Evolutionary conservation across 2,329 filamentous ascomycete genomes (phyloP), one percentile per base, ranked within the genome.

Genomic region (Hypoxylon sp.): DNA sequence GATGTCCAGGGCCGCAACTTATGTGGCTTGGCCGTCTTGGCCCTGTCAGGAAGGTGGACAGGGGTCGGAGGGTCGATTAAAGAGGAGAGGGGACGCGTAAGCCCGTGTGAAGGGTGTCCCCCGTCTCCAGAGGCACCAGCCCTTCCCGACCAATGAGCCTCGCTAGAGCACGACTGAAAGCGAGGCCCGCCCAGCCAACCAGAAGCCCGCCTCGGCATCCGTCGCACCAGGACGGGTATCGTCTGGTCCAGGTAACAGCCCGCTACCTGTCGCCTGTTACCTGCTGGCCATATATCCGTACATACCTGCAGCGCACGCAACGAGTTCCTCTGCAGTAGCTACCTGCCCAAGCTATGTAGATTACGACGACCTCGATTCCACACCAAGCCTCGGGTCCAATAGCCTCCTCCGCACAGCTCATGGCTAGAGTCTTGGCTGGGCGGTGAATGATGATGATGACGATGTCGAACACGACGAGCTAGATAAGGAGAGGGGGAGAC

Each of bases 21-120:
- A 42, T 27, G 60, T 67, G 63, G 64, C 66, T 66, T 64, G 57
- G 62, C 55, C 45, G 24, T 59, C 40, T 58, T 63, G 58, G 56
- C 60, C 58, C 48, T 41, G 51, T 58, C 51, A 41, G 49, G 54
- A 48, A 54, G 49, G 47, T 52, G 56, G 53, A 53, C 67, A 66
- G 62, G 66, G 67, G 66, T 66, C 24, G 50, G 63, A 63, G 62
- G 58, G 60, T 66, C 63, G 45, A 65, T 64, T 56, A 63, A 60
- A 66, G 64, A 71, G 68, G 69, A 67, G 68, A 69, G 59, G n/a
- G 72, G 72, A 71, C 73, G 73, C 73, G 73, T 75, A 70, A 74
- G 69, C 69, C 65, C 64, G 62, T 67, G 67, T 59, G 62, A 67
- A 59, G 52, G 59, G 49, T 48, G 42, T 56, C 45, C 47, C 54